phyloP scores from a whole-genome alignment of 2,329 filamentous ascomycete genomes.

The Chaetomium strumarium region DNA sequence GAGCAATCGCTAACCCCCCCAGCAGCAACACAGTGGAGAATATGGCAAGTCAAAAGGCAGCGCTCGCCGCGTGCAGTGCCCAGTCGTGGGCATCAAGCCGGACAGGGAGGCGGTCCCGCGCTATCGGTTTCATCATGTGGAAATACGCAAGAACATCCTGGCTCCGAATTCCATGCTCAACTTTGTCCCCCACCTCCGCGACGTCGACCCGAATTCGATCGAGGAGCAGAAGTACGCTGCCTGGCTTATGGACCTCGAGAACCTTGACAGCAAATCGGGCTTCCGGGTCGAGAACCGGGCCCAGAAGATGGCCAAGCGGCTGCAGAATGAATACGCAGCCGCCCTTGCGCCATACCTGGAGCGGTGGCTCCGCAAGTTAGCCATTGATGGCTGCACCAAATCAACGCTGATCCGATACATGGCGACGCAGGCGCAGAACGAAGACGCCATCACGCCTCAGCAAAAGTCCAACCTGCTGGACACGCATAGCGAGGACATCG shows the following conservation, averaged over 20 bases:
- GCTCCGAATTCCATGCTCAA: constrained; percentile 56
- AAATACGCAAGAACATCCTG: constrained; percentile 54
- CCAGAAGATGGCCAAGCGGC: constrained; percentile 45
- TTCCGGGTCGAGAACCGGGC: constrained; percentile 49
- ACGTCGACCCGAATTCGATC: constrained; percentile 44
- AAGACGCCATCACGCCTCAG: constrained; percentile 46
- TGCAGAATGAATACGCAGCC: constrained; percentile 46
- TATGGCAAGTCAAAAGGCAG: constrained; percentile 19
- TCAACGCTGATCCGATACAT: constrained; percentile 48
- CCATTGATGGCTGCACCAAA: constrained; percentile 47
- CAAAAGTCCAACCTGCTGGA: constrained; percentile 48
- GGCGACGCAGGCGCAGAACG: constrained; percentile 41
- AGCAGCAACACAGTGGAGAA: constrained; percentile 23
- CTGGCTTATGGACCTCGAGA: constrained; percentile 53
- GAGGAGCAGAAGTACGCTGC: constrained; percentile 50
- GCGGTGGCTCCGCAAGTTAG: constrained; percentile 45
- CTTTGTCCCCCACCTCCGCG: constrained; percentile 54
- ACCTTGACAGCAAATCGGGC: constrained; percentile 52
- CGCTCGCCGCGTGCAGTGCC: constrained; percentile 12
- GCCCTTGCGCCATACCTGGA: constrained; percentile 49
- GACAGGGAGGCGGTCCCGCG: constrained; percentile 48
- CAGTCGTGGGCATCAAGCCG: constrained; percentile 43
- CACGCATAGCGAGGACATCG: constrained; percentile 39
- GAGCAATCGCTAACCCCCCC: constrained; percentile 12
- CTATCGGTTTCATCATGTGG: constrained; percentile 55